Evolutionary conservation across 495 filamentous ascomycete genomes (phyloP), one percentile per base, ranked within the genome.

Genomic region (Physcia stellaris): DNA sequence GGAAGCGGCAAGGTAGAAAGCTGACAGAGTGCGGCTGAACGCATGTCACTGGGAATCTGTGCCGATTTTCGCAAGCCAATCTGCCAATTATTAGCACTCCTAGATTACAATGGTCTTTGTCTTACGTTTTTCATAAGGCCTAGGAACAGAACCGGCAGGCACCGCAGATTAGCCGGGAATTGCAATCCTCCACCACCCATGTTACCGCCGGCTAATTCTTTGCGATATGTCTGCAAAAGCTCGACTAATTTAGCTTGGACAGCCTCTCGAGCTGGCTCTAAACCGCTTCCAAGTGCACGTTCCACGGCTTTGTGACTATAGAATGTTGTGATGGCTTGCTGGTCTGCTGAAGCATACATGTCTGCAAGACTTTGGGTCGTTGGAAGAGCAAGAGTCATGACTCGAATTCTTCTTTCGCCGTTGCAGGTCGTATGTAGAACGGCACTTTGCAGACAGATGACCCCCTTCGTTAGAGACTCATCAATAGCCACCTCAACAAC

Each of bases 401-500:
- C 92, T 35, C 90, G 73, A 46, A 98, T 98, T 37, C 90, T 70
- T 45, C 90, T 70, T 63, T 96, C 88, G 24, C 90, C 90, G 50
- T 96, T 98, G 67, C 92, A 95, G 6, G 86, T 96, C 22, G 90
- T 98, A 58, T 96, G 92, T 24, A 98, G 73, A 10, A 98, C 86
- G 29, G 88, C 92, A n/a, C 86, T 80, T 56, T 98, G 90, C 67
- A 98, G 62, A 61, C 86, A 95, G 16, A 94, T 80, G 40, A 88
- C 77, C n/a, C 80, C 80, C 60, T 93, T 94, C n/a, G 77, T 77
- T 40, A 98, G 64, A 24, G 75, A 83, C 62, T 98, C 90, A 56
- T 98, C 90, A 45, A 98, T 95, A 6, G 90, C 88, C 38, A 98
- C 92, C 54, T 98, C 90, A 24, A 98, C 90, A n/a, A 96, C 90